phyloP scores from a whole-genome alignment of 169 alveolate species.

The Eimeria tenella region DNA sequence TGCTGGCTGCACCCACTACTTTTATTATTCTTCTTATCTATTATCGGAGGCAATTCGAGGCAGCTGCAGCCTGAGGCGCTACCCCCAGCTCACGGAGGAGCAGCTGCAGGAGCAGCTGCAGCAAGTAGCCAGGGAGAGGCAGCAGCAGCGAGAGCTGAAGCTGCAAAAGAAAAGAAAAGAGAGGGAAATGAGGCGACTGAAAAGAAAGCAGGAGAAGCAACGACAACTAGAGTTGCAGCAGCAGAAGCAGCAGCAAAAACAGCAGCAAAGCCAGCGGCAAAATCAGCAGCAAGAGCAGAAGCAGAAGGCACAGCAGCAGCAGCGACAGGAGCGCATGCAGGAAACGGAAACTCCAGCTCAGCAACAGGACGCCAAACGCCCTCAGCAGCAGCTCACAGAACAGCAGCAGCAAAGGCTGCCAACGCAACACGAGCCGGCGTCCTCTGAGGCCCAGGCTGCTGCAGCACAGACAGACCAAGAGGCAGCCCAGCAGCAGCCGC shows the following conservation, averaged over 20 bases:
- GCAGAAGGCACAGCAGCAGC: background rate
- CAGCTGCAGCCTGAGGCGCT: constrained; percentile 48
- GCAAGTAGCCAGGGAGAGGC: background rate
- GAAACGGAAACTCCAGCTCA: background rate
- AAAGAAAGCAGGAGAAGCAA: background rate
- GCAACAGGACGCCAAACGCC: background rate
- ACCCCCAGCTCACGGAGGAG: constrained; percentile 43
- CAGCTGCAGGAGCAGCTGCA: constrained; percentile 71
- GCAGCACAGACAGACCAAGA: background rate
- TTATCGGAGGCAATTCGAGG: background rate
- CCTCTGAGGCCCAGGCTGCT: background rate
- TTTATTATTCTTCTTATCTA: background rate
- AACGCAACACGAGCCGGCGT: background rate
- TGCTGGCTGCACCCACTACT: constrained; percentile 53
- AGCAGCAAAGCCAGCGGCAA: constrained; percentile 23
- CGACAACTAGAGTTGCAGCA: background rate
- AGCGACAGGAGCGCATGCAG: background rate
- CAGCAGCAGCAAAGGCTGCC: constrained; percentile 9
- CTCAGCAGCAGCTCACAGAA: background rate
- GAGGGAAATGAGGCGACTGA: background rate
- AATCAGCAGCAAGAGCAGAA: background rate
- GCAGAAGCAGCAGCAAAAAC: background rate
- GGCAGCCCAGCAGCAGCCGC: constrained; percentile 20
- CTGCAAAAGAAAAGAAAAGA: background rate
- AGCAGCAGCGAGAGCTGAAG: background rate